phyloP scores from a whole-genome alignment of 2,329 filamentous ascomycete species.

The Sclerotinia trifoliorum region DNA sequence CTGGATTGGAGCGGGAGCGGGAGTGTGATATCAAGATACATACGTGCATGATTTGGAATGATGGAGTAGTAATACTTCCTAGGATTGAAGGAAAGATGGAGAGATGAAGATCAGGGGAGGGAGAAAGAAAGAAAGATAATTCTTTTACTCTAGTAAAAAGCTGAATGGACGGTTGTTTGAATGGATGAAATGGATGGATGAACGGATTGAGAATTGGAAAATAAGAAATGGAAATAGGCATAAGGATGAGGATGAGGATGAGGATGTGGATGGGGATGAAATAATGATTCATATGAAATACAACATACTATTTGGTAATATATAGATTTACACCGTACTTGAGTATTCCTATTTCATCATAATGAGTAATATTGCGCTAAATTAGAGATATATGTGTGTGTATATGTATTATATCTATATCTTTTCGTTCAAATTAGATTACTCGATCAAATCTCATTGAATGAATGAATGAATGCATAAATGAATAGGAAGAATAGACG shows the following conservation, averaged over 20 bases:
- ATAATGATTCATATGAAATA: not conserved
- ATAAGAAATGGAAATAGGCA: not conserved
- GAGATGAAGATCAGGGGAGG: not conserved
- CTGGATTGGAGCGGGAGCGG: not conserved
- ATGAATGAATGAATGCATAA: too few relatives aligned
- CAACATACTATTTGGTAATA: not conserved
- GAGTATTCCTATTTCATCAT: too few relatives aligned
- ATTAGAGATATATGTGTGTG: too few relatives aligned
- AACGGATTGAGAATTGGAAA: not conserved
- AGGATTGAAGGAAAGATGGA: not conserved
- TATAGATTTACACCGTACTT: too few relatives aligned
- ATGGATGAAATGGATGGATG: not conserved
- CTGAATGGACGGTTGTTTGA: not conserved
- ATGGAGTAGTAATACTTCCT: not conserved
- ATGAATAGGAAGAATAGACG: too few relatives aligned
- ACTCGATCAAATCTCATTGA: too few relatives aligned
- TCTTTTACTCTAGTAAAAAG: too few relatives aligned
- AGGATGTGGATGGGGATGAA: not conserved
- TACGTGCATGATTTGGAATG: not conserved
- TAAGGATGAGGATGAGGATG: not conserved
- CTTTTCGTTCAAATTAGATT: too few relatives aligned
- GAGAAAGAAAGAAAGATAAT: too few relatives aligned
- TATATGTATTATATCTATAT: too few relatives aligned
- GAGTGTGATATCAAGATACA: not conserved
- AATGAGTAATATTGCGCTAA: too few relatives aligned